phyloP scores from a whole-genome alignment of 805 yeast genomes.

The Huiozyma sinensis region DNA sequence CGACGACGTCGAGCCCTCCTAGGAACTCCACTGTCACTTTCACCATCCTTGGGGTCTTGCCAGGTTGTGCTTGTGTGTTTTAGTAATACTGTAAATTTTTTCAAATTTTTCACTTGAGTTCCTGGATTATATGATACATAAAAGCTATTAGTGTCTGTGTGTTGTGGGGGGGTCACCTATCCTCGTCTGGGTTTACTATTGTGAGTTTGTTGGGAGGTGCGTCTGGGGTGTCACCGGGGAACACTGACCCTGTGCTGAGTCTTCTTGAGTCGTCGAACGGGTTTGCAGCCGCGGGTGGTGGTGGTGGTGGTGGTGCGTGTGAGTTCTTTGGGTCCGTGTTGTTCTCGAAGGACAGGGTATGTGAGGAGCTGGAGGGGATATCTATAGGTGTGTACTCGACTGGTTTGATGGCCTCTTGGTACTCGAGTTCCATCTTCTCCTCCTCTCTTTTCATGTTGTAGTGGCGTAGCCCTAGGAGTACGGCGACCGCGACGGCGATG shows the following conservation, averaged over 20 bases:
- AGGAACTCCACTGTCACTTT: constrained; percentile 35
- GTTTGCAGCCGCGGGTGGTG: constrained; percentile 24
- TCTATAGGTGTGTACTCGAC: constrained; percentile 17
- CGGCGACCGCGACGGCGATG: constrained; percentile 30
- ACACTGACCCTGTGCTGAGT: constrained; percentile 74
- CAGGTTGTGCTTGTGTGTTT: neutral
- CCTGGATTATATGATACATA: neutral
- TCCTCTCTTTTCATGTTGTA: constrained; percentile 31
- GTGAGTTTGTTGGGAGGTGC: constrained; percentile 55
- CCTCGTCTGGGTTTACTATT: constrained; percentile 80
- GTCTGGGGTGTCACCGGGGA: constrained; percentile 72
- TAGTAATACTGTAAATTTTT: too few species aligned
- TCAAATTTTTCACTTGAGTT: too few species aligned
- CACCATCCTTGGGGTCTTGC: constrained; percentile 15
- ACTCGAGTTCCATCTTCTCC: constrained; percentile 45
- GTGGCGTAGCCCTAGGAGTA: constrained; percentile 32
- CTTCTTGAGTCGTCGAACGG: constrained; percentile 76
- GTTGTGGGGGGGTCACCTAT: neutral
- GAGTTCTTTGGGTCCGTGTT: neutral
- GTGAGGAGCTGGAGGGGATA: constrained; percentile 4
- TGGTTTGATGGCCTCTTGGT: constrained; percentile 47
- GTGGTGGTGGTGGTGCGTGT: too few species aligned
- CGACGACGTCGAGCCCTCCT: constrained; percentile 81
- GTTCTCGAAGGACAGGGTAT: constrained; percentile 4
- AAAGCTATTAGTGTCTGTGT: neutral